Evolutionary conservation across 495 filamentous ascomycete genomes (phyloP), one percentile per base, ranked within the genome.

Genomic region (Rhizodiscina lignyota): DNA sequence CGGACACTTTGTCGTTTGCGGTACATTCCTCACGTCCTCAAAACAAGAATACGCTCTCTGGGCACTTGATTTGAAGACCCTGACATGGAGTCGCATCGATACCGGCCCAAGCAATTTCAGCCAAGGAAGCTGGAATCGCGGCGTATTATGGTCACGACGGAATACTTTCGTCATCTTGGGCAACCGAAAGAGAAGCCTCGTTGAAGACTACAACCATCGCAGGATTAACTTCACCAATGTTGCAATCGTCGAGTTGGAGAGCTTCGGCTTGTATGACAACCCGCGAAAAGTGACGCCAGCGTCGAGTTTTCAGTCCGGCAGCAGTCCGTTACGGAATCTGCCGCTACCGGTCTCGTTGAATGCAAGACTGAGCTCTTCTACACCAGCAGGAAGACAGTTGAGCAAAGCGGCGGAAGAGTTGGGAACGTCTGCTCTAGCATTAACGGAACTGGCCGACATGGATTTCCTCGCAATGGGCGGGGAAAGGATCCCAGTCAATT

Each of bases 41-140:
- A 96, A 93, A 53, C 89, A 96, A 49, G 89, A 97, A 60, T 97
- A 97, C 58, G 86, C 91, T 0, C 66, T 97, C 1, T 97, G 89
- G 89, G 89, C 87, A 12, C 61, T 97, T 31, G 85, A 96, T 51
- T 59, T 97, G 32, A 72, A 73, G 38, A 86, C 74, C 2, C 56
- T 97, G 29, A 86, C 76, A 1, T 97, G 89, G 89, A 81, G 78
- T 29, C 79, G 89, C 6, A 94, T 97, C 42, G 89, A 97, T 56
- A 89, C 83, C 2, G 85, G 85, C n/a, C 85, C 83, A 2, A 83
- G 72, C 35, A 80, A 94, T 1, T 96, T 96, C 54, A 81, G 79
- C 43, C 81, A 91, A 49, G 89, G 89, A 21, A 94, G 86, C 50
- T 97, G 89, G 89, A 96, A 96, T 46, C 67, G 89, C 35, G 89